Evolutionary conservation across 208 protist species (phyloP).

Genomic region (Leishmania martiniquensis): DNA sequence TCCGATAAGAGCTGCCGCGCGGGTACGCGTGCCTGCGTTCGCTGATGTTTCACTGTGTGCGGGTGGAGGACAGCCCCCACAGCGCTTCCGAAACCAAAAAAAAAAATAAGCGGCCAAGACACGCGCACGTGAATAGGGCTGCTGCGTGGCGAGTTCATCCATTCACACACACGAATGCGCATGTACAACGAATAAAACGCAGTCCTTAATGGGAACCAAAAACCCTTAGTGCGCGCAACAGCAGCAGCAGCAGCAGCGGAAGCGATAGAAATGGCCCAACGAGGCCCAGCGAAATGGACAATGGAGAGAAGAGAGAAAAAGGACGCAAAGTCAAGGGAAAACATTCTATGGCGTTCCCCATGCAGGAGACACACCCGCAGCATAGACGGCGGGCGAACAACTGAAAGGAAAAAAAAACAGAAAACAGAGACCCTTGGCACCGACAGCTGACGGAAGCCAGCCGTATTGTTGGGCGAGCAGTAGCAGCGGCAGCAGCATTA

Average conservation of each 20-base stretch:
- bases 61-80: background rate
- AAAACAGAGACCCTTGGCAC: background rate
- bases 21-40: background rate
- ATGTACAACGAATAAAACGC: background rate
- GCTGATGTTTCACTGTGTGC: background rate
- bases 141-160: too few relatives aligned
- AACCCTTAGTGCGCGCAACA: background rate
- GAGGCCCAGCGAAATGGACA: background rate
- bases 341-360: background rate
- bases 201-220: background rate
- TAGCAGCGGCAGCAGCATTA: background rate
- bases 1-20: background rate
- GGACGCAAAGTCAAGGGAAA: too few relatives aligned
- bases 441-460: background rate
- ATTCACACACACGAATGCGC: too few relatives aligned
- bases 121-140: too few relatives aligned
- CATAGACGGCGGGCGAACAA: too few relatives aligned
- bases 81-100: background rate
- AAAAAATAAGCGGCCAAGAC: constrained; percentile 1
- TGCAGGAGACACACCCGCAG: background rate
- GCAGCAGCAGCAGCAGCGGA: background rate
- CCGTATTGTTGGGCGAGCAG: background rate
- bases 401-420: background rate
- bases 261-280: background rate
- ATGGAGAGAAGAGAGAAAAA: background rate